Base-by-base conservation (phyloP, 345 rosid genomes). In the Lepidium sativum region DNA sequence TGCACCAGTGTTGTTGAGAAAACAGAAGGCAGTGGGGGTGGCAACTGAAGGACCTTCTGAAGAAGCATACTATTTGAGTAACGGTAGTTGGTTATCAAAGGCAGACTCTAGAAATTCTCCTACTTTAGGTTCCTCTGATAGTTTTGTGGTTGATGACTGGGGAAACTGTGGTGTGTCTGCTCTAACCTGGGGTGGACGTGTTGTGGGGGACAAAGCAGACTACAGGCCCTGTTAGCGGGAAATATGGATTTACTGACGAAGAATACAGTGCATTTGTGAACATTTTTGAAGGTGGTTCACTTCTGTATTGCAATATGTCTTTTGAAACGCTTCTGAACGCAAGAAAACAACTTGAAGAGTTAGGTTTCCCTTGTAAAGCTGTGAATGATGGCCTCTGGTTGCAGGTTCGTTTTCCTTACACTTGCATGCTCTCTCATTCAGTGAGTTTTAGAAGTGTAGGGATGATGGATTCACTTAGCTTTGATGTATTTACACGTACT, bases 361-460 rank as follows among this genome's bases (percentile, higher is more conserved):
- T 86, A 72, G 98, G 88, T 43, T 89, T 92, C 75, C 98, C 98
- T 48, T 82, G 97, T 84, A 89, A 87, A 81, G 96, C 98, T 37
- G 84, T 89, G 68, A 92, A 92, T 45, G 97, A 92, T 78, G 92
- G 96, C 77, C 96, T 92, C 61, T 92, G 98, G 98, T 76, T 92
- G 65, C 98, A 92, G 97, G 97, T 92, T 71, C 6, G 35, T 32
- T 42, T 65, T 48, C 41, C 23, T 50, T 54, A 45, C 54, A 37
- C 21, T 62, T 62, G 25, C 50, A 45, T 55, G 44, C 58, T 20
- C 55, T 63, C 56, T 70, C 29, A 44, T 45, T 44, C 48, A 63
- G 29, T 20, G 6, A 45, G 41, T 54, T 20, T 10, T 54, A 37
- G 63, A 29, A 53, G 29, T 37, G 41, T 17, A 14, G 63, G 55